A percentile compares a stretch with the other conserved stretches of the same genome.
phyloP scores from a whole-genome alignment of 2,329 filamentous ascomycete genomes.

The Seiridium cupressi region DNA sequence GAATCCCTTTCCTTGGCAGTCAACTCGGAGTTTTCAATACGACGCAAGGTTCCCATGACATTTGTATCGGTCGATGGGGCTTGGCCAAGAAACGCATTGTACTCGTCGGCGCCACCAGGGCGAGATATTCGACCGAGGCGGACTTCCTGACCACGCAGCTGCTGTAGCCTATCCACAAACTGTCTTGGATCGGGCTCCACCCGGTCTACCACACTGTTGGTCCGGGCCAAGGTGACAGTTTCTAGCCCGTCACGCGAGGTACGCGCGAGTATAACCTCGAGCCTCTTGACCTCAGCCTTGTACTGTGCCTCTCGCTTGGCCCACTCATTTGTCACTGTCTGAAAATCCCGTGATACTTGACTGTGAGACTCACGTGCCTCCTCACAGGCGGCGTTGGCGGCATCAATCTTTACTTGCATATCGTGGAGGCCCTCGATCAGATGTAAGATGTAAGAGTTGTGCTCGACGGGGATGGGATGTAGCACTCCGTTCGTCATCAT shows the following conservation, averaged over 20 bases:
- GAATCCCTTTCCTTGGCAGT: too few species aligned
- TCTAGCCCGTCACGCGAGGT: conserved; percentile 37
- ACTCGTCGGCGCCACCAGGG: neutral
- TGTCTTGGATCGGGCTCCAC: conserved; percentile 24
- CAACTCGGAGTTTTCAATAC: neutral
- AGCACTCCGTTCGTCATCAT: conserved; percentile 36
- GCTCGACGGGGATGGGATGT: conserved; percentile 35
- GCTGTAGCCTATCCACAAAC: conserved; percentile 29
- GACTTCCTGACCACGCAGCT: conserved; percentile 14
- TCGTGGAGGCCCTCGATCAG: conserved; percentile 36
- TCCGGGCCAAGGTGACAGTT: conserved; percentile 41
- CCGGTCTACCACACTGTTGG: conserved; percentile 39
- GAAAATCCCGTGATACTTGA: conserved; percentile 32
- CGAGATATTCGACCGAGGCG: neutral
- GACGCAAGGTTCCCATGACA: neutral
- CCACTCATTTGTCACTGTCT: conserved; percentile 35
- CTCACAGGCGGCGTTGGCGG: conserved; percentile 20
- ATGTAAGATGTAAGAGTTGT: conserved; percentile 40
- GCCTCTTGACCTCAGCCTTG: conserved; percentile 36
- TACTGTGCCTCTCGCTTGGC: conserved; percentile 34
- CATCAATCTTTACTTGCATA: conserved; percentile 25
- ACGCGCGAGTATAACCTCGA: conserved; percentile 34
- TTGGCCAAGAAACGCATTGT: conserved; percentile 5
- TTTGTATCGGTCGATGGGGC: neutral
- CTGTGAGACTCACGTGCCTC: conserved; percentile 27